phyloP scores from a whole-genome alignment of 2,329 filamentous ascomycete species.

The Fusarium sp. region DNA sequence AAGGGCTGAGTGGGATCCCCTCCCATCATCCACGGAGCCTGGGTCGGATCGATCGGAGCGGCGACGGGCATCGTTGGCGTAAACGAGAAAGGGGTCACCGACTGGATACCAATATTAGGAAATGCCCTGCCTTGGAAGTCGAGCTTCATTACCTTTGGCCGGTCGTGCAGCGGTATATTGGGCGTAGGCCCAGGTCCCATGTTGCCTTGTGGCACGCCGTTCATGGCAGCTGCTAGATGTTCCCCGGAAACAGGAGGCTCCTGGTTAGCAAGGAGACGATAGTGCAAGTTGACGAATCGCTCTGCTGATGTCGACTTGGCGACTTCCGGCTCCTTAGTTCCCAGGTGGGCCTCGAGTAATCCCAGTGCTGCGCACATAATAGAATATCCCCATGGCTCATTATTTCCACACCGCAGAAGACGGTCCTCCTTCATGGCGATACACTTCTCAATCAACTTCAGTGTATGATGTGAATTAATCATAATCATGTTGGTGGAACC shows the following conservation, averaged over 20 bases:
- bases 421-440: conserved; percentile 71
- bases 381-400: conserved; percentile 73
- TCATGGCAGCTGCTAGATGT: conserved; percentile 41
- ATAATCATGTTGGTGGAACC: conserved; percentile 72
- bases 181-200: conserved; percentile 47
- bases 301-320: conserved; percentile 71
- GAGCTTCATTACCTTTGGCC: conserved; percentile 54
- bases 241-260: conserved; percentile 57
- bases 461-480: conserved; percentile 70
- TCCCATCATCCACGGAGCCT: conserved; percentile 52
- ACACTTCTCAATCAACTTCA: conserved; percentile 71
- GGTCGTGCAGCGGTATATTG: conserved; percentile 53
- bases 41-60: conserved; percentile 51
- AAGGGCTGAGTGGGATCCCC: conserved; percentile 54
- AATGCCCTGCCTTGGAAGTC: conserved; percentile 43
- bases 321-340: conserved; percentile 66
- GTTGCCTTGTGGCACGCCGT: conserved; percentile 40
- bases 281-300: conserved; percentile 69
- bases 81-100: conserved; percentile 57
- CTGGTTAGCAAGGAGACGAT: conserved; percentile 67
- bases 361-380: conserved; percentile 72
- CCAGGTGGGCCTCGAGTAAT: conserved; percentile 69
- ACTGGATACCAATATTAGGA: conserved; percentile 53
- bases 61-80: conserved; percentile 52
- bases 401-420: conserved; percentile 70